A percentile compares a stretch with the other conserved stretches of the same genome.
Evolutionary conservation across 257 asterid species (phyloP).

Genomic region (Salvia hispanica): DNA sequence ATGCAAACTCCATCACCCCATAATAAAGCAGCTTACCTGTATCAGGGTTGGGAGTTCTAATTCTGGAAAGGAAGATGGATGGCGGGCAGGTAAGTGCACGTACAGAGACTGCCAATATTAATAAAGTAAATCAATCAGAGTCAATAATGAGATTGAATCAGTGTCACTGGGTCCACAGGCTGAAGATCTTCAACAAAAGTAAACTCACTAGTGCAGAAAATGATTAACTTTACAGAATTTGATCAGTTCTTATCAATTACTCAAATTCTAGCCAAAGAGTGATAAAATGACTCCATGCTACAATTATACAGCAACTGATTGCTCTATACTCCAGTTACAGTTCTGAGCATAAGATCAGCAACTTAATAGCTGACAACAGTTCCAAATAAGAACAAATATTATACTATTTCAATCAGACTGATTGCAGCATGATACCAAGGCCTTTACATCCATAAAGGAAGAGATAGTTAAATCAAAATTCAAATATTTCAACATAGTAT

Average conservation of each 20-base stretch:
- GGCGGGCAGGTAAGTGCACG: conserved; percentile 92
- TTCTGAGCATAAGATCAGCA: conserved; percentile 8
- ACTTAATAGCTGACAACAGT: conserved; percentile 3
- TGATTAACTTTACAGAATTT: conserved; percentile 21
- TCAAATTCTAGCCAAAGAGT: conserved; percentile 15
- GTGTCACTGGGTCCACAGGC: neutral
- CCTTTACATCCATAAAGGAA: too few species aligned
- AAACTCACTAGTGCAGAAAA: conserved; percentile 5
- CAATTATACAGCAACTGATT: conserved; percentile 10
- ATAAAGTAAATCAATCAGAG: conserved; percentile 23
- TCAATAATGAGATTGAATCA: neutral
- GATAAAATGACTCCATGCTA: neutral
- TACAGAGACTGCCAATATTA: conserved; percentile 73
- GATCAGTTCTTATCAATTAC: conserved; percentile 1
- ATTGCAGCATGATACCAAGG: neutral
- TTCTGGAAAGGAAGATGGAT: conserved; percentile 91
- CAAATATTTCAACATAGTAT: too few species aligned
- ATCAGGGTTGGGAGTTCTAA: conserved; percentile 88
- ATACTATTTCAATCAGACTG: neutral
- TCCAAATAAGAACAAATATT: neutral
- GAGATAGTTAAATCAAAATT: too few species aligned
- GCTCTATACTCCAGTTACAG: conserved; percentile 9
- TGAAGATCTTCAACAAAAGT: neutral
- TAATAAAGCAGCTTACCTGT: conserved; percentile 55
- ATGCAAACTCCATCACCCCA: conserved; percentile 24